Evolutionary conservation across 129 eudicot genomes (phyloP), one percentile per base, ranked within the genome.

Genomic region (Erigeron canadensis): DNA sequence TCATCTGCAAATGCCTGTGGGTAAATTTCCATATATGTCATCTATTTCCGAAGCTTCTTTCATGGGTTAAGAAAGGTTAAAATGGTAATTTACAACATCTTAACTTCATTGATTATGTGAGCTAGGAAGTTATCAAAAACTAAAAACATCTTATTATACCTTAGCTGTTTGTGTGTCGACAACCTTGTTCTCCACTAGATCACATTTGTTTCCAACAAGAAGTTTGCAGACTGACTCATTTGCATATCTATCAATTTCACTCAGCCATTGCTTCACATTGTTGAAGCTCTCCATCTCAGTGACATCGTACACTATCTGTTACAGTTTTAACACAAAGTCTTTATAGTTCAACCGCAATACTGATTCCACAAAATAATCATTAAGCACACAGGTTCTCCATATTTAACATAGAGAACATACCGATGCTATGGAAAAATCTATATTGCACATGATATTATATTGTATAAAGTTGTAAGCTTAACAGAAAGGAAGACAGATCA

Each of bases 271-370:
- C 81, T 88, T 91, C 61, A 91, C 97, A 77, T 92, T 92, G 87
- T 86, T 92, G 89, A 93, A 93, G 90, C 98, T 93, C 86, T 93
- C 98, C 95, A 89, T 89, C 69, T 93, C 98, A 51, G 98, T 89
- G 41, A 93, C 98, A 79, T 93, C 98, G 40, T 93, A 93, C 67
- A 93, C 98, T 69, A 93, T 93, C 98, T 93, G 86, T 79, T 45
- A 58, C 58, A 76, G 65, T 51, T n/a, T 65, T 64, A 37, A 59
- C 7, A 70, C 39, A 16, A 28, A 13, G 65, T 47, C 13, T 75
- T 15, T 57, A 5, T 19, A 63, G 71, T 34, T 39, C 58, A 54
- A 74, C 39, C 63, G 55, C 16, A 34, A 58, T 58, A 73, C 67
- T 2, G 6, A 12, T 37, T 61, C 38, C 6, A 61, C 5, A 34